These are phyloP conservation scores for Talaromyces sp. DNA, from an alignment of 2,329 filamentous ascomycete species.

Conservation along the genomic window DNA sequence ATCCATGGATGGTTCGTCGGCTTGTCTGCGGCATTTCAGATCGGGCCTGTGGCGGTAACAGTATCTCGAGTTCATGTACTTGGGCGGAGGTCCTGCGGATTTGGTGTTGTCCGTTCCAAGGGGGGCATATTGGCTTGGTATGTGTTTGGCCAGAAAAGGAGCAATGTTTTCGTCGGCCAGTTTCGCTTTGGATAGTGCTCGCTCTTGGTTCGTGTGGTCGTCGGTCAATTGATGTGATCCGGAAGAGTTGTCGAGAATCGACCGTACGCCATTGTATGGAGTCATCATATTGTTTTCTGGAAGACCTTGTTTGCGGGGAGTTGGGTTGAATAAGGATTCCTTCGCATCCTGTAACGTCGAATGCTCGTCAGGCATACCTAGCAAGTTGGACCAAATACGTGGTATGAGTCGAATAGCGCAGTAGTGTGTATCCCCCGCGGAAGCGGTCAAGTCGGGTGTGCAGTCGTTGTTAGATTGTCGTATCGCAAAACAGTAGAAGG, in stretches of 20 bases:
- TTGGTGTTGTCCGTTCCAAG: conserved; percentile 48
- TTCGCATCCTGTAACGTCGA: conserved; percentile 1
- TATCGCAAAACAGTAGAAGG: background rate
- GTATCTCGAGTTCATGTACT: conserved; percentile 69
- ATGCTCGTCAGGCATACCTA: conserved; percentile 4
- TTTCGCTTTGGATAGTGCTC: conserved; percentile 41
- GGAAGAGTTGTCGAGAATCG: conserved; percentile 15
- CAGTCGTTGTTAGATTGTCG: background rate
- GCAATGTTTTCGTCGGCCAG: conserved; percentile 74
- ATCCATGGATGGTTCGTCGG: conserved; percentile 94
- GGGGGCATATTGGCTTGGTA: conserved; percentile 82
- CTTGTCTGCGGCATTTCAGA: conserved; percentile 85
- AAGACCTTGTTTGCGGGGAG: conserved; percentile 12
- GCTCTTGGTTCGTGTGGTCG: conserved; percentile 4
- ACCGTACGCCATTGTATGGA: conserved; percentile 12
- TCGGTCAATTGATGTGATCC: conserved; percentile 4
- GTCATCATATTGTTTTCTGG: conserved; percentile 15
- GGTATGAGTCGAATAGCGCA: background rate
- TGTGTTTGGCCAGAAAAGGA: conserved; percentile 86
- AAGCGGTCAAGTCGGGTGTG: background rate
- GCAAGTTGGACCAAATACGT: background rate
- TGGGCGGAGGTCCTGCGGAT: conserved; percentile 46
- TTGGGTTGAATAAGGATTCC: background rate
- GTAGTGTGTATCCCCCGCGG: background rate
- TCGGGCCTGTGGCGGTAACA: conserved; percentile 95